phyloP scores from a whole-genome alignment of 495 filamentous ascomycete species.

The Tetracladium marchalianum region DNA sequence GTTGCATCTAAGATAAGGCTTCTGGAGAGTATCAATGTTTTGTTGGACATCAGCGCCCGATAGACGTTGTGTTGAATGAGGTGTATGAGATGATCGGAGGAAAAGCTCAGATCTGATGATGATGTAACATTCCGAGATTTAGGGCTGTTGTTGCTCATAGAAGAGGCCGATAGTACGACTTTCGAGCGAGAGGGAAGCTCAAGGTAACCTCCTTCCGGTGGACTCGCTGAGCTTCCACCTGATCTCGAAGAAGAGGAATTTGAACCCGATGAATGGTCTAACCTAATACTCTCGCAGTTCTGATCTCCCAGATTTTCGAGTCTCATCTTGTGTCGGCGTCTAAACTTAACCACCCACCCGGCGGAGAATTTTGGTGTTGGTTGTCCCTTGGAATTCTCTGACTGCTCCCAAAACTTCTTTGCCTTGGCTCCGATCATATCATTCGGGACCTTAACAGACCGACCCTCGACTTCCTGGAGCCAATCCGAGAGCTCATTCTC shows the following conservation, averaged over 20 bases:
- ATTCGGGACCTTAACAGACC: conserved; percentile 2
- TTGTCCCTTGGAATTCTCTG: neutral
- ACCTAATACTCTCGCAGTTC: neutral
- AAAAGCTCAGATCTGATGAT: conserved; percentile 2
- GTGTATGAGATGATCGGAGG: conserved; percentile 11
- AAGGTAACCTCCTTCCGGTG: neutral
- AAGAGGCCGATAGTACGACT: neutral
- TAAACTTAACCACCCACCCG: conserved; percentile 6
- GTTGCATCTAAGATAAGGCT: neutral
- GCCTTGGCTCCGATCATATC: conserved; percentile 3
- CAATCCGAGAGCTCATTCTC: conserved; percentile 2
- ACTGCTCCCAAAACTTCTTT: conserved; percentile 2
- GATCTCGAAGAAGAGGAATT: neutral
- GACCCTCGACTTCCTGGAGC: conserved; percentile 1
- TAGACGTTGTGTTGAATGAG: conserved; percentile 13
- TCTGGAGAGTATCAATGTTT: neutral
- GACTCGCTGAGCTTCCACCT: neutral
- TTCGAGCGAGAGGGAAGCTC: neutral
- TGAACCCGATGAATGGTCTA: neutral
- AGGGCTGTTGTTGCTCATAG: neutral
- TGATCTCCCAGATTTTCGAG: neutral
- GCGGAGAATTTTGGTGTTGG: conserved; percentile 7
- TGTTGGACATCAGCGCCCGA: conserved; percentile 10
- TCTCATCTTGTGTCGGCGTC: conserved; percentile 2
- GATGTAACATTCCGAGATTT: neutral